Base-by-base conservation (phyloP, 2,329 filamentous ascomycete species). In the Rhynchosporium graminicola region DNA sequence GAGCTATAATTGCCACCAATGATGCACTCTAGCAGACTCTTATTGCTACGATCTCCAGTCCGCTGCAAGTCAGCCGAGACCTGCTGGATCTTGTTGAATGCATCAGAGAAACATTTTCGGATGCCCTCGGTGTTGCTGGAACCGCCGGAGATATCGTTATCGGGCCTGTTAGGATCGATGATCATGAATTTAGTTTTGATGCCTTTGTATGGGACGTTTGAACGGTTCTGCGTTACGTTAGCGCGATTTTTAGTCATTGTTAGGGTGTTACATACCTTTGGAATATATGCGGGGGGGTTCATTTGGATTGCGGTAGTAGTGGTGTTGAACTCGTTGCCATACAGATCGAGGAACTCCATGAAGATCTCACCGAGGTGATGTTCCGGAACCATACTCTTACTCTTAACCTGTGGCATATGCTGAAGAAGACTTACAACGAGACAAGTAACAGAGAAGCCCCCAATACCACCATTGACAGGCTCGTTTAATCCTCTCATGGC, bases 381-480 rank as follows among this genome's bases (percentile, higher is more conserved):
- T 43, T 86, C 80, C 1, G 83, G 80, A 4, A 82, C 73, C 71
- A 89, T 78, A 62, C 80, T 83, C 31, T 82, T 77, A 65, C 83
- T 85, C 69, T 90, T 86, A 0, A 88, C 80, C 65, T 87, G 83
- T 9, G 92, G 91, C 80, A 92, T 85, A 67, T 91, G 81, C 73
- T 97, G 90, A 52, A 98, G 78, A 76, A 97, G 87, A 79, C 90
- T 95, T 63, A 95, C 91, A 5, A 97, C 91, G 65, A 99, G 81
- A 78, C 95, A 99, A 61, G 94, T 97, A 67, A 96, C 89, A 1
- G 92, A 91, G 74, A 97, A 98, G 2, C 95, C 95, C 59, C 95
- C 95, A 58, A 99, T 86, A 2, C 95, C 95, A 61, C 95, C 95
- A 64, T 87, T 91, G 46, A 91, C 89, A 3, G 96, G 93, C 75